These are phyloP conservation scores for Gracilaria domingensis DNA, from an alignment of 23 red algal genomes.

Conservation along the genomic window DNA sequence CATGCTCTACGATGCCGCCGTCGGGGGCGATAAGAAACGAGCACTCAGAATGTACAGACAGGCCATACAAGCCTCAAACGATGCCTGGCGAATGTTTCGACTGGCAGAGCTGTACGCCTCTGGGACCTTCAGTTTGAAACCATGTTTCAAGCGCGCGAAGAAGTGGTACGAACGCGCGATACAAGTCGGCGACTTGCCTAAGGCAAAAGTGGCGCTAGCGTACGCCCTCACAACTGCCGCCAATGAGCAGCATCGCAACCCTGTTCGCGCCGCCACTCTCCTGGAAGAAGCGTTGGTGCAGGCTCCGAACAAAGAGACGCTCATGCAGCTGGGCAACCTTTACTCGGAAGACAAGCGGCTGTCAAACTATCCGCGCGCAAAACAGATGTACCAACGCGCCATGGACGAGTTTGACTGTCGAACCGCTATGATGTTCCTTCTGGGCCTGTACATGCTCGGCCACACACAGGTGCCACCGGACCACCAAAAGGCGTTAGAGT, in stretches of 20 bases:
- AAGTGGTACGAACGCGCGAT: constrained; percentile 8
- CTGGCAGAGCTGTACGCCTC: not conserved
- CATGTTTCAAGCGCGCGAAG: not conserved
- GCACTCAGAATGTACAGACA: not conserved
- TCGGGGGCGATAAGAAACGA: not conserved
- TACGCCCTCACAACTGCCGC: not conserved
- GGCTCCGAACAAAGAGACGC: not conserved
- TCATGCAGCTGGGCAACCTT: not conserved
- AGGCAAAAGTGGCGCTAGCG: not conserved
- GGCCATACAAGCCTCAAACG: not conserved
- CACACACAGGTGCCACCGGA: not conserved
- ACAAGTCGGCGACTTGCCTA: not conserved
- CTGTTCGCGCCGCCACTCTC: not conserved
- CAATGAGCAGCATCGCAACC: not conserved
- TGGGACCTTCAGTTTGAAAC: not conserved
- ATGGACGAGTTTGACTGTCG: too few species aligned
- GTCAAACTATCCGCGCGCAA: not conserved
- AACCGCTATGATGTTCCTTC: not conserved
- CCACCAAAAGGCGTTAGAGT: not conserved
- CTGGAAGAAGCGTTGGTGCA: not conserved
- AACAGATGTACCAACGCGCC: too few species aligned
- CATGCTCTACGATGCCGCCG: not conserved
- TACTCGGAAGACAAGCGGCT: not conserved
- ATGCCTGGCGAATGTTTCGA: not conserved
- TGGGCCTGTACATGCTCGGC: not conserved